Evolutionary conservation across 2,329 filamentous ascomycete species (phyloP).

Genomic region (Neoarthrinium moseri): DNA sequence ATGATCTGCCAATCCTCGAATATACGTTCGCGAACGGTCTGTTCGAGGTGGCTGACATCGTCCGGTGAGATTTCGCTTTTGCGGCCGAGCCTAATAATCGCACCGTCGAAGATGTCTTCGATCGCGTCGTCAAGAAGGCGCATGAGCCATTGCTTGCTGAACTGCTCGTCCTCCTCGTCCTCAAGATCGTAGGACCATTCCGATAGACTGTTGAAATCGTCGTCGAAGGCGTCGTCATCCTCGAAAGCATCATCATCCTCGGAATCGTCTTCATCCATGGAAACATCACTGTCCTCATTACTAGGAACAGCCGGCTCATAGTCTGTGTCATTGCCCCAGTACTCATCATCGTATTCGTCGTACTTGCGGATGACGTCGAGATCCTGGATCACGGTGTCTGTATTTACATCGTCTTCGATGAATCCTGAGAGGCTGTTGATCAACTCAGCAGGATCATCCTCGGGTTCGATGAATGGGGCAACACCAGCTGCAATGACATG

Average conservation of each 20-base stretch:
- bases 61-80: no score
- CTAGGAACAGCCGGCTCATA: neutral
- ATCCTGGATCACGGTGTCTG: neutral
- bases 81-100: no score
- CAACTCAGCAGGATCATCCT: neutral
- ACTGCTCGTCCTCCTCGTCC: neutral
- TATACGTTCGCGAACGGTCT: neutral
- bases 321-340: neutral
- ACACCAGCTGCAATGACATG: neutral
- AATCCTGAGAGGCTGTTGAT: neutral
- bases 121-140: neutral
- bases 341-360: neutral
- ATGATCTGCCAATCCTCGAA: neutral
- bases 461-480: neutral
- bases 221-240: neutral
- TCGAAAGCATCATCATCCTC: neutral
- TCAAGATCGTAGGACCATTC: neutral
- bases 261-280: neutral
- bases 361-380: neutral
- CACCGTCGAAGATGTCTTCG: neutral
- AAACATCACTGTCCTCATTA: neutral
- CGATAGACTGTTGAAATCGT: neutral
- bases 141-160: neutral
- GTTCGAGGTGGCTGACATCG: neutral
- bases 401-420: neutral